phyloP scores from a whole-genome alignment of 1,139 yeast species.

The Meyerozyma athensensis region DNA sequence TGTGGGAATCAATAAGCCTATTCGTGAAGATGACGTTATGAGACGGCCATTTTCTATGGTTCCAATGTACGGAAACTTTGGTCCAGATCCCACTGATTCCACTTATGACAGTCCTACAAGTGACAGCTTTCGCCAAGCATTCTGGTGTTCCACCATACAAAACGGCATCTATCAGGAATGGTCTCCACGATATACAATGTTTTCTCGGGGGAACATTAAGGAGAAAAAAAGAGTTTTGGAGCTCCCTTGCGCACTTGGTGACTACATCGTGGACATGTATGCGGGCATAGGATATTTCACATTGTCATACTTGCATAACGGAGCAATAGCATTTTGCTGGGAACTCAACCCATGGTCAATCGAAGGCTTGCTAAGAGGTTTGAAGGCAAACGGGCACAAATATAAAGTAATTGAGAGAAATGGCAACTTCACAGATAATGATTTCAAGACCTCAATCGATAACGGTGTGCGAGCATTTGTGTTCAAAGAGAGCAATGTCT shows the following conservation, averaged over 20 bases:
- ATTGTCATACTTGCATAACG: constrained; percentile 55
- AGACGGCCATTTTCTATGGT: constrained; percentile 57
- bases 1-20: constrained; percentile 69
- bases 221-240: constrained; percentile 66
- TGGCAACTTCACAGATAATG: constrained; percentile 24
- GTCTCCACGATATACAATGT: constrained; percentile 87
- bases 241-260: constrained; percentile 26
- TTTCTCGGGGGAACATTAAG: constrained; percentile 81
- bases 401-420: constrained; percentile 27
- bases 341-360: constrained; percentile 85
- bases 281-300: constrained; percentile 88
- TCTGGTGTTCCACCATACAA: constrained; percentile 72
- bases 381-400: constrained; percentile 39
- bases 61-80: constrained; percentile 66
- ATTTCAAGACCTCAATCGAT: constrained; percentile 7
- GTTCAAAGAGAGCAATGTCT: constrained; percentile 60
- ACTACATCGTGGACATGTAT: constrained; percentile 59
- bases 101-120: constrained; percentile 34
- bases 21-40: constrained; percentile 50
- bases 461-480: constrained; percentile 28
- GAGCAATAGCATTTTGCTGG: constrained; percentile 67
- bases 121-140: constrained; percentile 44
- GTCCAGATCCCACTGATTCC: constrained; percentile 31
- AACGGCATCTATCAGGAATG: constrained; percentile 76
- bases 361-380: constrained; percentile 61